These are phyloP conservation scores for Capsicum baccatum DNA, from an alignment of 257 asterid genomes.

Conservation along the genomic window DNA sequence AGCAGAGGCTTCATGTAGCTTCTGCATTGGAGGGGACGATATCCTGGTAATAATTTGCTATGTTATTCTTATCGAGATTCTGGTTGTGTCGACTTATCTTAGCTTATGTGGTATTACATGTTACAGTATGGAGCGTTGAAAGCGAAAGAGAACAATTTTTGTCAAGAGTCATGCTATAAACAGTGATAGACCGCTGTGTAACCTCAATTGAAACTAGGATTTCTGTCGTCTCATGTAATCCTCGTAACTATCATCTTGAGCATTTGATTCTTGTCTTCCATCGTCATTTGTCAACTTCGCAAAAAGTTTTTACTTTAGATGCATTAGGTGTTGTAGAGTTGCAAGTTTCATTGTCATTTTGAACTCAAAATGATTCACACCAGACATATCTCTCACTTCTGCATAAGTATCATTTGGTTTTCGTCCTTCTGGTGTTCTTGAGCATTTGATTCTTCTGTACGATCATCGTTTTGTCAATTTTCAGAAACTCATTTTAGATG, in stretches of 20 bases:
- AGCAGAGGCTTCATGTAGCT: constrained; percentile 57
- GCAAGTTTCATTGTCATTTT: neutral
- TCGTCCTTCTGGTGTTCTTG: neutral
- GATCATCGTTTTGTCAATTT: constrained; percentile 1
- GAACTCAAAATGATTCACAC: neutral
- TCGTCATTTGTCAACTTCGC: neutral
- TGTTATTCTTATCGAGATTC: neutral
- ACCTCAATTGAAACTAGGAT: neutral
- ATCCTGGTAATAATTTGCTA: constrained; percentile 52
- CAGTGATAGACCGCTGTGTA: too few species aligned
- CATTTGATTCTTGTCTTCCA: constrained; percentile 6
- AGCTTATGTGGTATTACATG: neutral
- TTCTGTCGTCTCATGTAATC: neutral
- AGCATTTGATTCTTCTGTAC: constrained; percentile 12
- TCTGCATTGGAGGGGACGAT: constrained; percentile 58
- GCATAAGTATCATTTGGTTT: neutral
- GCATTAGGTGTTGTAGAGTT: neutral
- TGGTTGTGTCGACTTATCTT: neutral
- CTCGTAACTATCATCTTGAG: neutral
- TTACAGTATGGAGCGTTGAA: neutral
- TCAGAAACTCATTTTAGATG: neutral
- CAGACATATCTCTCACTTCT: neutral
- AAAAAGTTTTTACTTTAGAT: neutral
- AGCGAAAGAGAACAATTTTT: neutral
- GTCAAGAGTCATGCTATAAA: too few species aligned